Base-by-base conservation (phyloP, 352 stramenopile species). In the Phytophthora boehmeriae region DNA sequence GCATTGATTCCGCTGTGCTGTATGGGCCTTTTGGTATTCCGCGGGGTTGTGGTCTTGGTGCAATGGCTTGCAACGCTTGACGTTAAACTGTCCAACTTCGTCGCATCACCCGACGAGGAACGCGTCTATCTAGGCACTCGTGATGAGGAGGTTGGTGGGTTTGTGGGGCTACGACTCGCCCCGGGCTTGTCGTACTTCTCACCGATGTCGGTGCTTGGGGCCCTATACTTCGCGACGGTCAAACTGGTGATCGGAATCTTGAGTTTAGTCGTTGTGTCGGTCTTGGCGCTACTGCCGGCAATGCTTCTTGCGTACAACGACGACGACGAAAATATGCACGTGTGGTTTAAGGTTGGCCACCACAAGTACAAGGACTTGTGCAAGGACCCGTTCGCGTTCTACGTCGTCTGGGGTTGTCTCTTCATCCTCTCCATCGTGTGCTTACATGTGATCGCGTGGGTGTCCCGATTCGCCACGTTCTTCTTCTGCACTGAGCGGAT, bases 401-500 rank as follows among this genome's bases (percentile, higher is more conserved):
- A 66, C 39, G 34, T 89, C 34, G 54, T 72, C 5, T 72, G 54
- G 62, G 41, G 73, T 25, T 88, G 71, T 42, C 38, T 88, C 28
- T 81, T 83, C 27, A 68, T 83, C 42, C 77, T 90, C 61, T 67
- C 60, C 30, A 58, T 87, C 53, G 74, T 77, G 54, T 63, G 80
- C 28, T 71, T 90, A 74, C 76, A 86, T 47, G 36, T 88, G 22
- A 63, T 87, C 48, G 78, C 74, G 9, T 67, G 55, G 46, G 16
- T 77, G 17, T 89, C 81, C 6, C 66, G 70, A 9, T 70, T 64
- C 9, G 71, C 76, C 42, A 89, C 81, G 23, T 63, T 68, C 14
- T 88, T 90, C 64, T 86, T 90, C 58, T 90, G 78, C 63, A 84
- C 74, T 46, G 81, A 90, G 50, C 71, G 68, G 49, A 78, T 89